Evolutionary conservation across 2,329 filamentous ascomycete species (phyloP).

Genomic region (Colletotrichum chrysophilum): DNA sequence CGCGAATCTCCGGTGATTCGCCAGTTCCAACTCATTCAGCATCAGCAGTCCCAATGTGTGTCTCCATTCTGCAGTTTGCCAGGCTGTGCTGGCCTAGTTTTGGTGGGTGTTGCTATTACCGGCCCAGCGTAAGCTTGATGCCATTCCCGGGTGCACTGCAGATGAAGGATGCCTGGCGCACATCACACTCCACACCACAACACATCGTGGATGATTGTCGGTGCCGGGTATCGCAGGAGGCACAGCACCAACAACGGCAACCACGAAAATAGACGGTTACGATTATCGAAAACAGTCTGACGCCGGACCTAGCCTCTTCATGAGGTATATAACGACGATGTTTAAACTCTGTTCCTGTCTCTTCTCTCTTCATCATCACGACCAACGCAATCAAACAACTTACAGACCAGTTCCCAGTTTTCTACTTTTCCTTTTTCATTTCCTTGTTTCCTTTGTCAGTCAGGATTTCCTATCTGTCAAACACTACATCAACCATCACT

Average conservation of each 20-base stretch:
- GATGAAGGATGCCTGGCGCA: background rate
- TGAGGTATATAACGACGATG: background rate
- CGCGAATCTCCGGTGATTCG: background rate
- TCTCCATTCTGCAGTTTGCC: background rate
- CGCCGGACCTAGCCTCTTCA: no score
- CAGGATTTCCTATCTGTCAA: background rate
- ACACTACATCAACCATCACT: background rate
- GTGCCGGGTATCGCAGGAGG: background rate
- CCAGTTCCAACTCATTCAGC: background rate
- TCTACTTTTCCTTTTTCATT: background rate
- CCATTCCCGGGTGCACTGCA: background rate
- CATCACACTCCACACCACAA: background rate
- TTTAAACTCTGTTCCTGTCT: background rate
- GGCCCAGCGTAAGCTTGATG: background rate
- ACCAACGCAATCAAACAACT: background rate
- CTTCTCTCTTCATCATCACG: background rate
- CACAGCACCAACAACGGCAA: background rate
- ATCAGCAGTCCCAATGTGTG: background rate
- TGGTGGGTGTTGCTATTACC: background rate
- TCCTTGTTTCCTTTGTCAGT: conserved; percentile 1
- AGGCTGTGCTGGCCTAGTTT: background rate
- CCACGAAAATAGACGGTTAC: background rate
- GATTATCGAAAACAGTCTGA: background rate
- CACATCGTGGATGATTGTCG: background rate
- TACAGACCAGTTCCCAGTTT: background rate